Conservation (phyloP, 2,329 filamentous ascomycete species). For the Cryphonectria japonica region DNA sequence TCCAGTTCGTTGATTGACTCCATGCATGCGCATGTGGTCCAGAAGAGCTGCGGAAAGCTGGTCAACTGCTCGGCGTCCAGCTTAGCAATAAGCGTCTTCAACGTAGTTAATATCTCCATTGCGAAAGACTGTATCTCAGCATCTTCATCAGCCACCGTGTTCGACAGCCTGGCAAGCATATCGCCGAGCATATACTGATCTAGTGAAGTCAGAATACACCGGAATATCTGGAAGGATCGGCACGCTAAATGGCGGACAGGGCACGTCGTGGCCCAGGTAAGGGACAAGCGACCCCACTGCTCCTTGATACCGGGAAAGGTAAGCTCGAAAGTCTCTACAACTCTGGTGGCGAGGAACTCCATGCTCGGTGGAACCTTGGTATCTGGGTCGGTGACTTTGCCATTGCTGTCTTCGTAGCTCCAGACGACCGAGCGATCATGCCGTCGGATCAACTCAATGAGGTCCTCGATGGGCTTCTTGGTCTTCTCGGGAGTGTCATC, state of each 20-base stretch:
- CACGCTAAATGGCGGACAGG: slow-evolving; percentile 94
- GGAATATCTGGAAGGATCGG: slow-evolving; percentile 95
- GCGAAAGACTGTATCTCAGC: slow-evolving; percentile 95
- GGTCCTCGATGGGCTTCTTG: slow-evolving; percentile 79
- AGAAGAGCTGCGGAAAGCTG: slow-evolving; percentile 94
- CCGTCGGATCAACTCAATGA: slow-evolving; percentile 84
- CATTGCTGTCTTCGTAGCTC: slow-evolving; percentile 92
- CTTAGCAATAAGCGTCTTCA: slow-evolving; percentile 89
- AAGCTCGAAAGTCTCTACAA: slow-evolving; percentile 83
- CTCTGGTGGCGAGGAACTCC: slow-evolving; percentile 79
- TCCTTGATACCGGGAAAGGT: slow-evolving; percentile 86
- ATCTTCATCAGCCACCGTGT: slow-evolving; percentile 95
- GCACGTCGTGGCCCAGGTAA: slow-evolving; percentile 96
- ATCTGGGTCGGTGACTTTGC: slow-evolving; percentile 72
- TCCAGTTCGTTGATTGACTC: slow-evolving; percentile 97
- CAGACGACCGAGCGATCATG: slow-evolving; percentile 87
- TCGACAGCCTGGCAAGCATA: slow-evolving; percentile 93
- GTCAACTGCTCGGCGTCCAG: slow-evolving; percentile 78
- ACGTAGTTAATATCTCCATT: slow-evolving; percentile 93
- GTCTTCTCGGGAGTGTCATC: slow-evolving; percentile 64
- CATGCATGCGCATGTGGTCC: slow-evolving; percentile 94
- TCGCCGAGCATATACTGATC: slow-evolving; percentile 95
- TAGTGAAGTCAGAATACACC: slow-evolving; percentile 86
- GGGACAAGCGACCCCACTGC: slow-evolving; percentile 85
- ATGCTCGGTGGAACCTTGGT: slow-evolving; percentile 86